Base-by-base conservation (phyloP, 495 filamentous ascomycete genomes). In the Ramalina intermedia region DNA sequence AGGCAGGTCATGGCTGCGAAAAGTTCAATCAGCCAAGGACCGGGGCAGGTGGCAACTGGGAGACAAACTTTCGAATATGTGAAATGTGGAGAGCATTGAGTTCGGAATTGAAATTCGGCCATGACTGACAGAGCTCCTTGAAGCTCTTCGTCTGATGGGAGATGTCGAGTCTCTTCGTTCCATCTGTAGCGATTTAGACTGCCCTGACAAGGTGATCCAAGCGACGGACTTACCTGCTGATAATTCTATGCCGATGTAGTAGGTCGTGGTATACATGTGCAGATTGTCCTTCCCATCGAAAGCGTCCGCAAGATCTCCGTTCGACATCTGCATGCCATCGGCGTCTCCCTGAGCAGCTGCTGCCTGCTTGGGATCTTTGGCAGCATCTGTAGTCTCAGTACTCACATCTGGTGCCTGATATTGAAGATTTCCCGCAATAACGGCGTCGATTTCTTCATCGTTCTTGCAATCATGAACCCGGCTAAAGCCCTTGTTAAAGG, bases 401-500 rank as follows among this genome's bases (percentile, higher is more conserved):
- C 78, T 77, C 6, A 67, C 69, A 43, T 76, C 73, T 52, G 73
- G 72, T 50, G 80, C 73, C 56, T 81, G 70, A 53, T 79, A 85
- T 39, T 77, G 69, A 46, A 89, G 68, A 38, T 76, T 81, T 42
- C 88, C 88, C 54, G 75, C 72, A 46, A 81, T 76, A 1, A 88
- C 81, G 42, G 71, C 76, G 41, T 77, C 79, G 23, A 81, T 64
- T 53, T 96, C 79, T 27, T 79, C 61, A 26, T 90, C 82, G 39
- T 67, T 79, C 51, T 75, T 73, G 66, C 87, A 84, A 16, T 68
- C 65, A 61, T 95, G 87, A 0, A 78, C 68, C 51, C 91, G 75
- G 46, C 91, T 83, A 58, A 93, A 95, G 1, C 85, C 85, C 57
- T 96, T 94, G 50, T 85, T 90, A 69, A 89, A 98, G 0, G 89